Conservation (phyloP, 805 yeast species). For the Ogataea sp. region DNA sequence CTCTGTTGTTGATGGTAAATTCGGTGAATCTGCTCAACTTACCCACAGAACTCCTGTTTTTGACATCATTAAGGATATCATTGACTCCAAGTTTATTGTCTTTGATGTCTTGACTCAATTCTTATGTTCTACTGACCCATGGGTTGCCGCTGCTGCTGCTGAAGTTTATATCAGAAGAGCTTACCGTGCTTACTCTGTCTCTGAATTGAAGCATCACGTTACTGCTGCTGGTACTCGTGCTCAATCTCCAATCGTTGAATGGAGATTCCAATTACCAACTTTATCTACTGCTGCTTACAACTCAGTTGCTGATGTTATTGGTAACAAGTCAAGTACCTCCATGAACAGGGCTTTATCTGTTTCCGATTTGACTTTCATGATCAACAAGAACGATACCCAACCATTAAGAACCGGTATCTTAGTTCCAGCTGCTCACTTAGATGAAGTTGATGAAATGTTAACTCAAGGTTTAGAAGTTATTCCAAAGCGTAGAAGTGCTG, state of each 20-base stretch:
- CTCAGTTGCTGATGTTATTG: slow-evolving; percentile 46
- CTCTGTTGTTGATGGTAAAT: slow-evolving; percentile 81
- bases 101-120: slow-evolving; percentile 94
- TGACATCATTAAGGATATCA: slow-evolving; percentile 77
- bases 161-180: slow-evolving; percentile 96
- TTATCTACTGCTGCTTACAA: slow-evolving; percentile 65
- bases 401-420: slow-evolving; percentile 80
- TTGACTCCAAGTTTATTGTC: slow-evolving; percentile 92
- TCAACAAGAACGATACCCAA: slow-evolving; percentile 55
- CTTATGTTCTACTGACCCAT: slow-evolving; percentile 72
- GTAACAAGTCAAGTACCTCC: slow-evolving; percentile 26
- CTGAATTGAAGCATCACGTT: slow-evolving; percentile 58
- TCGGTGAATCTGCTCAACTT: slow-evolving; percentile 71
- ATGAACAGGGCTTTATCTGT: slow-evolving; percentile 88
- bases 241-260: slow-evolving; percentile 61
- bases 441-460: slow-evolving; percentile 82
- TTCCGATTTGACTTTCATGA: slow-evolving; percentile 82
- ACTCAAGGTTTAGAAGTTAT: slow-evolving; percentile 65
- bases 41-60: slow-evolving; percentile 77
- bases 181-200: slow-evolving; percentile 89
- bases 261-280: slow-evolving; percentile 84
- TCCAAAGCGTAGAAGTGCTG: slow-evolving; percentile 35
- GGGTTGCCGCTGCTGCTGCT: slow-evolving; percentile 92
- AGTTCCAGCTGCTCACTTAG: slow-evolving; percentile 73
- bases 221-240: slow-evolving; percentile 26